These are phyloP conservation scores for Xylaria telfairii DNA, from an alignment of 495 filamentous ascomycete genomes.

Conservation along the genomic window DNA sequence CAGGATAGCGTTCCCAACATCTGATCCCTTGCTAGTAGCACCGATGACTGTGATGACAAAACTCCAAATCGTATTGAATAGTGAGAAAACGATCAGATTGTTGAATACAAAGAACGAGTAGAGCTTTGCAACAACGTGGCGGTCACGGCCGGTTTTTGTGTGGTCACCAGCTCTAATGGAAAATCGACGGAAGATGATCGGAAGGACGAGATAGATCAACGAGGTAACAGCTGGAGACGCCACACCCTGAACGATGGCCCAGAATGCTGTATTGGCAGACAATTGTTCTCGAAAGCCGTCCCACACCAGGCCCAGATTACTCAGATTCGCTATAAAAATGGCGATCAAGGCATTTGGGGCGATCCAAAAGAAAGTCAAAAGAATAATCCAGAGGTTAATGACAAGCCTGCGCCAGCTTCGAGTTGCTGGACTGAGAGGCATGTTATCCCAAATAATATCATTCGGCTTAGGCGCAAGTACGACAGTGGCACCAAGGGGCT, in stretches of 20 bases:
- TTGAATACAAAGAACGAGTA: constrained; percentile 99
- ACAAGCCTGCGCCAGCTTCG: constrained; percentile 75
- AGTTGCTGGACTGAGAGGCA: constrained; percentile 68
- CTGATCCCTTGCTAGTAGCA: constrained; percentile 52
- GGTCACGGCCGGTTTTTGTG: constrained; percentile 89
- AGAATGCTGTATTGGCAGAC: constrained; percentile 63
- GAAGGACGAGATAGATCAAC: constrained; percentile 84
- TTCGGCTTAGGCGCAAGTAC: constrained; percentile 82
- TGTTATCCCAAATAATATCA: constrained; percentile 96
- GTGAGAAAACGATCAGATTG: constrained; percentile 90
- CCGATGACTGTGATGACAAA: constrained; percentile 70
- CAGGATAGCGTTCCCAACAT: constrained; percentile 72
- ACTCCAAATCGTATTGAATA: constrained; percentile 80
- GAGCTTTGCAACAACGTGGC: constrained; percentile 89
- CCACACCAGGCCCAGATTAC: constrained; percentile 83
- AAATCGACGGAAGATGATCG: constrained; percentile 86
- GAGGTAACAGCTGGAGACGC: constrained; percentile 90
- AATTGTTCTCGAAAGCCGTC: constrained; percentile 71
- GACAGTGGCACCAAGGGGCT: constrained; percentile 79
- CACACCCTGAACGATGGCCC: constrained; percentile 94
- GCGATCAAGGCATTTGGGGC: constrained; percentile 96
- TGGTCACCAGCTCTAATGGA: constrained; percentile 80
- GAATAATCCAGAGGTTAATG: constrained; percentile 80
- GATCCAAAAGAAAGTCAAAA: constrained; percentile 87
- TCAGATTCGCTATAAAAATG: constrained; percentile 86